Evolutionary conservation across 768 basidiomycete genomes (phyloP), one percentile per base, ranked within the genome.

Genomic region (Termitomyces eurrhizus): DNA sequence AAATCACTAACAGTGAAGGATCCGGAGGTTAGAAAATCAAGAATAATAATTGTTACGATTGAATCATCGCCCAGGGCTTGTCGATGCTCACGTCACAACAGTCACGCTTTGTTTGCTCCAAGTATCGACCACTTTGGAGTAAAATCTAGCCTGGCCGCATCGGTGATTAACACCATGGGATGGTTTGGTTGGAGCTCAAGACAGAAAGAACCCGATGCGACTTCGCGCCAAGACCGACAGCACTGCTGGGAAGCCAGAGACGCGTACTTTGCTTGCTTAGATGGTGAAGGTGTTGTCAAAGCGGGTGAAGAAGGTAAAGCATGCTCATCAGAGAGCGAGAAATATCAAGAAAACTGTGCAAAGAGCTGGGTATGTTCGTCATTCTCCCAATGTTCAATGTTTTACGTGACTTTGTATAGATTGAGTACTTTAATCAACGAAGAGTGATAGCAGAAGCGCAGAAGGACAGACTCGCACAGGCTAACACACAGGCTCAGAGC

Each of bases 351-450:
- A 60, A 85, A 80, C 65, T 96, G 94, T 69, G 92, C 92, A 2
- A 88, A 85, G 73, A 95, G 93, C 73, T 96, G 93, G 93, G 94
- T 93, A 71, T 59, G 87, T 80, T 35, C 16, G 11, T 26, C 5
- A 41, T 13, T 44, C 26, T 32, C 53, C 18, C 65, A 29, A 18
- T 26, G 12, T 12, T 51, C 24, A 52, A 57, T 44, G 11, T 14
- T 14, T 18, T 57, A 64, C 50, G 50, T 55, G 33, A 24, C 56
- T 59, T 50, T 48, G 14, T 11, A 37, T 65, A 98, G 95, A 88
- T 98, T 67, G 91, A 92, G 32, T 96, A 98, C 72, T 97, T 98
- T 69, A 96, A 97, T 77, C 90, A 93, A 71, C 85, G 94, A 39
- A 81, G 95, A 56, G 83, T 92, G 39, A 82, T 95, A 55, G 89